A percentile compares a stretch with the other conserved stretches of the same genome.
phyloP scores from a whole-genome alignment of 2,329 filamentous ascomycete genomes.

The Ascochyta rabiei region DNA sequence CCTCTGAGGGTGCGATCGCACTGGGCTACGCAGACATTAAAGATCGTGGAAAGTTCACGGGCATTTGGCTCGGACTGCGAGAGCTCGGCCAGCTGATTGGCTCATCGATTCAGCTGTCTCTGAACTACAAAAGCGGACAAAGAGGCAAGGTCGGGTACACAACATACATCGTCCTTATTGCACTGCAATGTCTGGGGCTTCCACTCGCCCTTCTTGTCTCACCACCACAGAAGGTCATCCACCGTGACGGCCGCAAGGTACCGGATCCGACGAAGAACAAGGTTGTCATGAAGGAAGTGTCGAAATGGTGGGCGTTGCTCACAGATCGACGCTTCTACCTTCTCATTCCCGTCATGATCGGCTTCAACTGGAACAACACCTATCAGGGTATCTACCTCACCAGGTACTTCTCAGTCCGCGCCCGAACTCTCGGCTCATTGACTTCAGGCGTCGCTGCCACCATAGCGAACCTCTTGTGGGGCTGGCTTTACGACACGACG shows the following conservation, averaged over 20 bases:
- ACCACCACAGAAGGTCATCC: slow-evolving; percentile 54
- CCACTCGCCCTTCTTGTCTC: slow-evolving; percentile 55
- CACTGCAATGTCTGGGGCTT: slow-evolving; percentile 54
- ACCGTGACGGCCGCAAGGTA: slow-evolving; percentile 47
- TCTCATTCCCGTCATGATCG: slow-evolving; percentile 57
- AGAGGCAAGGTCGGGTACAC: slow-evolving; percentile 55
- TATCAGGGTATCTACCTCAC: slow-evolving; percentile 61
- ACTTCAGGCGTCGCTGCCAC: slow-evolving; percentile 55
- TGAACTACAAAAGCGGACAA: slow-evolving; percentile 54
- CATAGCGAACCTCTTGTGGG: slow-evolving; percentile 56
- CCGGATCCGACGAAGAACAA: slow-evolving; percentile 47
- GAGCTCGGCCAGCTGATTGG: slow-evolving; percentile 61
- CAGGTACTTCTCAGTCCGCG: slow-evolving; percentile 59
- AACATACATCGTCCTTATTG: slow-evolving; percentile 50
- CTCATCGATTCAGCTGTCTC: slow-evolving; percentile 57
- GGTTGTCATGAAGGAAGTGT: slow-evolving; percentile 47
- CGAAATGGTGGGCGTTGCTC: slow-evolving; percentile 49
- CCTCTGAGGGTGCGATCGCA: slow-evolving; percentile 50
- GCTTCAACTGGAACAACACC: slow-evolving; percentile 59
- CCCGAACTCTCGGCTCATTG: slow-evolving; percentile 55
- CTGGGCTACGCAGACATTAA: slow-evolving; percentile 55
- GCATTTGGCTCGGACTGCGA: slow-evolving; percentile 61
- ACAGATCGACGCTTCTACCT: slow-evolving; percentile 55
- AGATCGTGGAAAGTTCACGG: slow-evolving; percentile 54
- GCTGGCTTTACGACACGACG: slow-evolving; percentile 57